Evolutionary conservation across 2,329 filamentous ascomycete species (phyloP).

Genomic region (Sporothrix dimorphospora): DNA sequence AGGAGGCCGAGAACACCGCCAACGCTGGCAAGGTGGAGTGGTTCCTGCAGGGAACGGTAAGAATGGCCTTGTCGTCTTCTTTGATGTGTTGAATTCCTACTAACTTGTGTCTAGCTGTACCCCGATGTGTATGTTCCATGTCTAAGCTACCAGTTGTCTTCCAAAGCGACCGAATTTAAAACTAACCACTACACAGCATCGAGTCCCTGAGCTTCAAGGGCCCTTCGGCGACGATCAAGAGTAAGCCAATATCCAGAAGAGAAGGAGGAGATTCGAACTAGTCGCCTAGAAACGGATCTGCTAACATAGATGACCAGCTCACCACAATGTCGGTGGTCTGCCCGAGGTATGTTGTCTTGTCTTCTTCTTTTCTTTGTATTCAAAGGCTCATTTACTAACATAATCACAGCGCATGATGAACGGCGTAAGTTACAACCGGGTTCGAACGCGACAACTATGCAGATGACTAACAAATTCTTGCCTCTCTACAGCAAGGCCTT

Average conservation of each 20-base stretch:
- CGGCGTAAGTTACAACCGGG: slow-evolving; percentile 36
- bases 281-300: neutral
- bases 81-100: slow-evolving; percentile 34
- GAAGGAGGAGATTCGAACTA: neutral
- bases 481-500: slow-evolving; percentile 27
- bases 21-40: slow-evolving; percentile 78
- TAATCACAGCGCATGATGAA: slow-evolving; percentile 39
- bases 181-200: slow-evolving; percentile 40
- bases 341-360: slow-evolving; percentile 37
- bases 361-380: neutral
- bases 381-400: neutral
- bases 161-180: neutral
- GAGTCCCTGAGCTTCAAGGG: slow-evolving; percentile 55
- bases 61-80: slow-evolving; percentile 54
- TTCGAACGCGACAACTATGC: neutral
- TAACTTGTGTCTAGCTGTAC: slow-evolving; percentile 28
- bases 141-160: slow-evolving; percentile 36
- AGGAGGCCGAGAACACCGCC: slow-evolving; percentile 66
- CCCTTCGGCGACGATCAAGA: slow-evolving; percentile 56
- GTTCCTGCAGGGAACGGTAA: slow-evolving; percentile 78
- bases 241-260: slow-evolving; percentile 30
- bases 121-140: slow-evolving; percentile 42
- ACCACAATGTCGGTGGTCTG: slow-evolving; percentile 52
- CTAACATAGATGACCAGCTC: slow-evolving; percentile 38
- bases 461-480: neutral